Percentiles rank a stretch among this genome's conserved stretches.
Conservation (phyloP, 768 basidiomycete genomes). For the Boletus rubescentipes region DNA sequence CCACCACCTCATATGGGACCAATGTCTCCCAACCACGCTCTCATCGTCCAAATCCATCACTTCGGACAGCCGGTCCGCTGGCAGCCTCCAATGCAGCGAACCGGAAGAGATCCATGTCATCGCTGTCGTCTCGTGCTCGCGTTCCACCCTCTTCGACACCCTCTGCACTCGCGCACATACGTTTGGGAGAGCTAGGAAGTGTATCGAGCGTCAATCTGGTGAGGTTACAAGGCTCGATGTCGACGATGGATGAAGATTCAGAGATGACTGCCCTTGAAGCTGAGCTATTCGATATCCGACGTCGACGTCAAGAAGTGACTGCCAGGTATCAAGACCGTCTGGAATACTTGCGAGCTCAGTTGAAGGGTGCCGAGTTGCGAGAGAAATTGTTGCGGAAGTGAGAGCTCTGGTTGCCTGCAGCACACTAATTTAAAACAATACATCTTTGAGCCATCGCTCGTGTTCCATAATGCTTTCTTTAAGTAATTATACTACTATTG, state of each 20-base stretch:
- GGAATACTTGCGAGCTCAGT: conserved; percentile 76
- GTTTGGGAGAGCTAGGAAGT: conserved; percentile 36
- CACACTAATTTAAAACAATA: neutral
- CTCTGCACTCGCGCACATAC: conserved; percentile 29
- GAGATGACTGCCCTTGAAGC: conserved; percentile 43
- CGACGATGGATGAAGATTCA: conserved; percentile 34
- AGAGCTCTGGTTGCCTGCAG: conserved; percentile 12
- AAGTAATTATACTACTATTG: conserved; percentile 3
- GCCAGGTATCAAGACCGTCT: conserved; percentile 71
- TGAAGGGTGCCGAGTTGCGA: conserved; percentile 81
- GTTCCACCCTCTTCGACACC: conserved; percentile 36
- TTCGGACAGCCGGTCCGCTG: conserved; percentile 35
- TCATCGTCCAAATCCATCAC: conserved; percentile 39
- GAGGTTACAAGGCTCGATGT: conserved; percentile 35
- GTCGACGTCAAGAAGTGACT: conserved; percentile 68
- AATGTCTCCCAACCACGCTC: conserved; percentile 47
- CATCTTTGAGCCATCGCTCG: conserved; percentile 5
- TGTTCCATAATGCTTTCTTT: conserved; percentile 20
- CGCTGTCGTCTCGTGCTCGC: conserved; percentile 50
- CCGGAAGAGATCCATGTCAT: conserved; percentile 63
- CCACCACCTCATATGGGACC: conserved; percentile 52
- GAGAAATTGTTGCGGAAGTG: conserved; percentile 74
- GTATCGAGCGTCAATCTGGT: conserved; percentile 51
- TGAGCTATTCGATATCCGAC: conserved; percentile 69
- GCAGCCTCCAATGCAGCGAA: conserved; percentile 33